Evolutionary conservation across 371 early-diverging fungal species (phyloP), one percentile per base, ranked within the genome.

Genomic region (Mucor racemosus): DNA sequence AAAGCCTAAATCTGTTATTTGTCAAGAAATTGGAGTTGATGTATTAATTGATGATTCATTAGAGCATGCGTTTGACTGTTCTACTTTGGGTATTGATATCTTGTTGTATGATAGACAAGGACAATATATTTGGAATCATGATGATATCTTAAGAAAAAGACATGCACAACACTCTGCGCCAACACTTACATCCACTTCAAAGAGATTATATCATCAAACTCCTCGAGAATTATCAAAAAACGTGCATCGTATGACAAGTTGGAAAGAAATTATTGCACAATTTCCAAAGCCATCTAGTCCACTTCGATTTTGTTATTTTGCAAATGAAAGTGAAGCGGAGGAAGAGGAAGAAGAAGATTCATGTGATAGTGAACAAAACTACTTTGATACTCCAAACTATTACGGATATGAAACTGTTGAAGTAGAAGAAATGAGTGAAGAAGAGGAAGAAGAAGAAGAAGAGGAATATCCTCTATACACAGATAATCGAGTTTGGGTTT

Each of bases 261-360:
- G 85, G 85, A 81, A 71, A 41, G 76, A 85, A 3, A 70, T 85
- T 42, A 72, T 80, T 55, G 72, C 72, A 19, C 77, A 80, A 64
- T 83, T 85, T 41, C 84, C 82, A 14, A 69, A 80, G 63, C 85
- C 85, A 1, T 64, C 76, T n/a, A 81, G 82, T 40, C 85, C 85
- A 1, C 70, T 85, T 2, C 68, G 75, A 15, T 63, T 70, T 38
- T 83, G 81, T 54, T 74, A 72, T 56, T 70, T 70, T 57, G 54
- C 64, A 36, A 64, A 66, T 14, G 63, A 63, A 11, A 71, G 78
- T 31, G 66, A 71, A 21, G 61, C 65, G 5, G 63, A 65, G 8
- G 41, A 44, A 26, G 65, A 59, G 17, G 34, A 59, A 44, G 48
- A 46, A 40, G 53, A 53, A 33, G 50, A 50, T n/a, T 38, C 40